Evolutionary conservation across 2,329 filamentous ascomycete species (phyloP), one percentile per base, ranked within the genome.

Genomic region (Penicillium capsulatum): DNA sequence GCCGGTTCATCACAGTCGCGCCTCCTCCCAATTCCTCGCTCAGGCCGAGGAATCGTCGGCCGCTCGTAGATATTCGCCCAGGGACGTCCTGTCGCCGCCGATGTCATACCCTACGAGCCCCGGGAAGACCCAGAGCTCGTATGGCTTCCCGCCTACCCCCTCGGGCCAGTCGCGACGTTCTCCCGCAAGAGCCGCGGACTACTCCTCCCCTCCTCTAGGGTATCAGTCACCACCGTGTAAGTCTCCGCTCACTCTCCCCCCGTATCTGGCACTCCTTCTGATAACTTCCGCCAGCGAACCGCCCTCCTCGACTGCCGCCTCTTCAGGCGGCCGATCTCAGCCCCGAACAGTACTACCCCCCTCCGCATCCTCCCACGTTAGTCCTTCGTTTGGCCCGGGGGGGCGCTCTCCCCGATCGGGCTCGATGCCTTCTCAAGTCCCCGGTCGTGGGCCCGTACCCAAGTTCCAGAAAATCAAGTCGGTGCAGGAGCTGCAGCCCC

Each of bases 21-120:
- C 80, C 44, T 87, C 79, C 47, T 79, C 88, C 54, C 84, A 91
- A 63, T 85, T 84, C 52, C 68, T 81, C 32, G 72, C 83, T 35
- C 81, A 82, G 51, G 40, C 52, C 16, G 82, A 91, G 59, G 81
- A 86, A 43, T 92, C 88, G 30, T 76, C 86, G 35, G 87, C 88
- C 41, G 86, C 89, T 44, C 86, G 94, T 64, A 81, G 90, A 61
- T 97, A 97, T 69, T 97, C 91, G 32, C 92, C 91, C 49, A 96
- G 96, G 90, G 91, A 95, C 64, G 79, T 81, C 11, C 72, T 94
- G 45, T 88, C 89, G 45, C 86, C 89, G 28, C 80, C 83, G 22
- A 84, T 86, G 40, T 82, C 88, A 22, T 94, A 94, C 68, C 77
- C 79, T 61, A 75, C 70, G 69, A 85, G 72, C 63, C 79, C 73